A percentile compares a stretch with the other conserved stretches of the same genome.
phyloP scores from a whole-genome alignment of 768 basidiomycete species.

The Termitomyces sp. region DNA sequence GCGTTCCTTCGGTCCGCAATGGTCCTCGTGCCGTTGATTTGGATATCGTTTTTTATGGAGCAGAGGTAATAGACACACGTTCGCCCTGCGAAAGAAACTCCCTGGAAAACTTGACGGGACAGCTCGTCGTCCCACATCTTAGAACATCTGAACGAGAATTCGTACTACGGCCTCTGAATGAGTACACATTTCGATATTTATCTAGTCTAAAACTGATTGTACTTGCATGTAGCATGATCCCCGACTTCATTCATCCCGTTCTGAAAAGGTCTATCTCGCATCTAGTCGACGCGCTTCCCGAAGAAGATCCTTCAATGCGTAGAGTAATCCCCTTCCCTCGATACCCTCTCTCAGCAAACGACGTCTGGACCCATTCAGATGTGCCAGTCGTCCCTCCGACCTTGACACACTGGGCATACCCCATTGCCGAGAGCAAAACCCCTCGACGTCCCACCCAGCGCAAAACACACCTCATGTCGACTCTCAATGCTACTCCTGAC shows the following conservation, averaged over 20 bases:
- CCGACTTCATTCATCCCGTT: conserved; percentile 63
- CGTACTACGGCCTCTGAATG: conserved; percentile 79
- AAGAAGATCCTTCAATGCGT: conserved; percentile 43
- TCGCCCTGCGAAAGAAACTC: conserved; percentile 27
- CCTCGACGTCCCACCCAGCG: conserved; percentile 7
- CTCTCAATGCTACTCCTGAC: conserved; percentile 90
- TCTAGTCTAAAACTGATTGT: not conserved
- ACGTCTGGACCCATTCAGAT: conserved; percentile 18
- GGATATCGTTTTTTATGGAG: conserved; percentile 78
- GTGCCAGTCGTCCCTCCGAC: conserved; percentile 38
- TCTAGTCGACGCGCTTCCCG: conserved; percentile 37
- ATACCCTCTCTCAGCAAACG: conserved; percentile 30
- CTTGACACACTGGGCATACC: conserved; percentile 44
- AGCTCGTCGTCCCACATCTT: conserved; percentile 84
- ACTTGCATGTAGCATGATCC: conserved; percentile 60
- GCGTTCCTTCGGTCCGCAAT: conserved; percentile 71
- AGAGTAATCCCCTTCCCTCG: conserved; percentile 74
- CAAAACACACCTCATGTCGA: conserved; percentile 81
- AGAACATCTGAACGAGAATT: conserved; percentile 84
- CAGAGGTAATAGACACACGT: conserved; percentile 53
- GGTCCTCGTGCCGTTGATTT: conserved; percentile 90
- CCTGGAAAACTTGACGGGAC: conserved; percentile 51
- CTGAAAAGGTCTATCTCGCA: conserved; percentile 38
- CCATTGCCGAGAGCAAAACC: conserved; percentile 15
- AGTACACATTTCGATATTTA: conserved; percentile 49